phyloP scores from a whole-genome alignment of 805 yeast genomes.

The Schwanniomyces polymorphus region DNA sequence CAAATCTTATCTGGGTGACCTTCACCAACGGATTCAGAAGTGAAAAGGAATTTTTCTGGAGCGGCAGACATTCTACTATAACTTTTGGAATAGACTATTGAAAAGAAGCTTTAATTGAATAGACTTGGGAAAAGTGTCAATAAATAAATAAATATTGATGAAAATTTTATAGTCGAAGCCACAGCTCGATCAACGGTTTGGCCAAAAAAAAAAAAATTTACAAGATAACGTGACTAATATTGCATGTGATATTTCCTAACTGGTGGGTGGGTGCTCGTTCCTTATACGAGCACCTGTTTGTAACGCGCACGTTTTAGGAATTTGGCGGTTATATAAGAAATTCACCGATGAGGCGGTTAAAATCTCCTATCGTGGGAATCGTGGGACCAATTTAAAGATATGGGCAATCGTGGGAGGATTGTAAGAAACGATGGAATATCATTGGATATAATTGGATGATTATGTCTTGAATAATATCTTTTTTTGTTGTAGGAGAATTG shows the following conservation, averaged over 20 bases:
- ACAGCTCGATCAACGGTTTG: background rate
- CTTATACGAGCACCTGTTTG: background rate
- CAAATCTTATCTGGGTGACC: slow-evolving; percentile 96
- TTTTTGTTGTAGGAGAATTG: no score
- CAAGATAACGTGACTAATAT: slow-evolving; percentile 1
- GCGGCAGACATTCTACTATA: slow-evolving; percentile 8
- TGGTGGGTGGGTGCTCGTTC: background rate
- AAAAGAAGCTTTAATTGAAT: background rate
- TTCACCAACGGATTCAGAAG: slow-evolving; percentile 91
- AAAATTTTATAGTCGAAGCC: background rate
- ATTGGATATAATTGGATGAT: no score
- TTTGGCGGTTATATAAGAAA: no score
- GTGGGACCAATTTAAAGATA: no score
- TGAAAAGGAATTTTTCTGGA: slow-evolving; percentile 54
- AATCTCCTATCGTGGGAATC: no score
- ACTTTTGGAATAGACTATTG: background rate
- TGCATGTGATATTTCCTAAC: slow-evolving; percentile 1
- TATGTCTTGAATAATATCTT: no score
- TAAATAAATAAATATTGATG: background rate
- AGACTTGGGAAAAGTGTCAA: background rate
- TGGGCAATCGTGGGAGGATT: no score
- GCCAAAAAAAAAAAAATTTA: background rate
- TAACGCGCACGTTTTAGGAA: no score
- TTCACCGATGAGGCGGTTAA: no score
- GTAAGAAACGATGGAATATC: no score